Evolutionary conservation across 2,329 filamentous ascomycete genomes (phyloP), one percentile per base, ranked within the genome.

Genomic region (Aspergillus felis): DNA sequence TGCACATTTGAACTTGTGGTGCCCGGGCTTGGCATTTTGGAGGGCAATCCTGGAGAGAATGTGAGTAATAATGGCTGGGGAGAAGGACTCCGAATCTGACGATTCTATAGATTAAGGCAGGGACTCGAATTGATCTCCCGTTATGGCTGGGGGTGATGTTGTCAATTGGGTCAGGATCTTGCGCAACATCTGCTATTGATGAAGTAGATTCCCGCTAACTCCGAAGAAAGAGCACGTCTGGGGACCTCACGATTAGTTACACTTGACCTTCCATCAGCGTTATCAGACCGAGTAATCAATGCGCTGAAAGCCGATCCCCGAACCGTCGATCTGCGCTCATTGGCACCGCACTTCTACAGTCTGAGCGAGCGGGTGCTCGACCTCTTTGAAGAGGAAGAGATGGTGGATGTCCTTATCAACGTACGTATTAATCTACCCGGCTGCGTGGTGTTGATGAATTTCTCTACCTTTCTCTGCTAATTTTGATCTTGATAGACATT

Each of bases 71-170:
- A 49, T 20, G 22, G 8, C 5, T 9, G 2, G 25, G n/a, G 17
- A 51, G 50, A 22, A 32, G 38, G 17, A 10, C 42, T 50, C 38
- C 47, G 22, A 14, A 17, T 24, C 20, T 57, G 48, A 51, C 42
- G 27, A 35, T 54, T 12, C 4, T 9, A n/a, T 57, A 89, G 71
- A 87, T 97, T 67, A 94, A 93, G 73, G 77, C 87, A 55, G 90
- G 90, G 59, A 93, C 91, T 0, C 86, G 87, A 47, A 82, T 97
- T 50, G 84, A 89, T 60, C 86, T 97, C 1, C 94, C 94, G 1
- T 82, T 97, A 64, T 99, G 94, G 94, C 86, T 99, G 12, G 92
- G 89, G 64, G 91, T 96, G 74, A 93, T 97, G 84, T 89, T 99
- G 53, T 77, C 76, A 10, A 77, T 75, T 54, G 74, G 79, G 80